These are phyloP conservation scores for Zoysia japonica DNA, from an alignment of 176 grass and related monocot genomes.

Conservation along the genomic window DNA sequence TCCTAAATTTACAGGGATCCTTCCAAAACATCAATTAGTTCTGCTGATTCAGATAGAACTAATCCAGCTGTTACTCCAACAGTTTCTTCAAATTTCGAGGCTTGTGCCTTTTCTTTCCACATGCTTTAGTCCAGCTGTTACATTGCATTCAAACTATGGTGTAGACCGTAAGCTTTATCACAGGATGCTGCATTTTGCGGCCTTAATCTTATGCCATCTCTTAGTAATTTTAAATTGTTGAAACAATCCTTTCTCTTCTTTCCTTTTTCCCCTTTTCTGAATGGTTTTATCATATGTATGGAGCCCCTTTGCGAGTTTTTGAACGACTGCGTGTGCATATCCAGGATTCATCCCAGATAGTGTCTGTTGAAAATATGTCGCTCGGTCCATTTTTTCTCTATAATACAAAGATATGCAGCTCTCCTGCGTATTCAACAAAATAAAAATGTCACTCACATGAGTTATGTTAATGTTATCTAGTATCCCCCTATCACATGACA, in stretches of 20 bases:
- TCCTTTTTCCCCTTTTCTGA: not conserved
- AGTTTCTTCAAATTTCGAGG: conserved; percentile 94
- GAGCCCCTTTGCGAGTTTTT: conserved; percentile 21
- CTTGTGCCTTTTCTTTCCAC: conserved; percentile 28
- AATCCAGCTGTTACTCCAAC: conserved; percentile 61
- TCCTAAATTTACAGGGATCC: conserved; percentile 66
- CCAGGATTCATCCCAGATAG: not conserved
- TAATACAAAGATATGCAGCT: no score
- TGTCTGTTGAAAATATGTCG: conserved; percentile 7
- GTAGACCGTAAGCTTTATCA: conserved; percentile 26
- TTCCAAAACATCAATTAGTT: conserved; percentile 45
- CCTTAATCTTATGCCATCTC: conserved; percentile 1
- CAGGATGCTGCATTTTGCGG: conserved; percentile 6
- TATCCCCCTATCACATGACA: conserved; percentile 16
- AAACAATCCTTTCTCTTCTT: conserved; percentile 6
- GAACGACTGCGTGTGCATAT: conserved; percentile 10
- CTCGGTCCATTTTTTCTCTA: not conserved
- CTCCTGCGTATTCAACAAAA: no score
- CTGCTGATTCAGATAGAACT: conserved; percentile 76
- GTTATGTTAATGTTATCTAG: conserved; percentile 22
- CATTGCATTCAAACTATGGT: conserved; percentile 10
- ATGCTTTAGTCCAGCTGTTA: conserved; percentile 5
- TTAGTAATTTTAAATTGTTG: conserved; percentile 1
- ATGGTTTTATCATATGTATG: not conserved
- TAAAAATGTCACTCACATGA: not conserved